These are phyloP conservation scores for Scenedesmus sp. DNA, from an alignment of 163 green algal genomes.

Conservation along the genomic window DNA sequence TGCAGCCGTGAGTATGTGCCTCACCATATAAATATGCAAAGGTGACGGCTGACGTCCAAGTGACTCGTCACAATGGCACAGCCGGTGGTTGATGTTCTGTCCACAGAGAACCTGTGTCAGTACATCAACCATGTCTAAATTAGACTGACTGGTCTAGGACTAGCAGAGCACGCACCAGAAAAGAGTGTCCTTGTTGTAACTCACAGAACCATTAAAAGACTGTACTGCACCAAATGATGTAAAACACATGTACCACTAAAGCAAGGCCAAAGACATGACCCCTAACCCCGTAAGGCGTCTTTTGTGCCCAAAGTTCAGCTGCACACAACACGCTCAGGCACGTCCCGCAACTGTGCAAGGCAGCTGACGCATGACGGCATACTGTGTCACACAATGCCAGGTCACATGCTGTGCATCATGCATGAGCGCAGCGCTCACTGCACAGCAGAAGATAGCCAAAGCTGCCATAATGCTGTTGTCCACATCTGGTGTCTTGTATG, in stretches of 20 bases:
- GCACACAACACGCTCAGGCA: not conserved
- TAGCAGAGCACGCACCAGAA: not conserved
- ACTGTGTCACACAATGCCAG: not conserved
- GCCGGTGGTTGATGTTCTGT: not conserved
- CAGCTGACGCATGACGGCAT: not conserved
- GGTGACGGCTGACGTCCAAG: no score
- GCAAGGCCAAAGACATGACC: not conserved
- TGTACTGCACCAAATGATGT: not conserved
- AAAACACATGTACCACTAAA: not conserved
- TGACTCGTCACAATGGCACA: not conserved
- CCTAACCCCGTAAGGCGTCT: not conserved
- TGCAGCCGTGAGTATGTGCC: not conserved
- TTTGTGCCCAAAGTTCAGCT: no score
- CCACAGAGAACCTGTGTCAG: not conserved
- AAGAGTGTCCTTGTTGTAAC: not conserved
- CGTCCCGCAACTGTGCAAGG: not conserved
- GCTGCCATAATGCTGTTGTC: not conserved
- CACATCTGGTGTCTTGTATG: no score
- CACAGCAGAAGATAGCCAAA: not conserved
- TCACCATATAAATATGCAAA: not conserved
- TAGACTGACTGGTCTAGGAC: not conserved
- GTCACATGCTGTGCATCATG: not conserved
- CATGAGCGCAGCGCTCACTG: not conserved
- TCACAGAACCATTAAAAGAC: not conserved
- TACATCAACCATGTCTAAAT: not conserved